Percentiles rank a stretch among this genome's conserved stretches.
Conservation (phyloP, 2,329 filamentous ascomycete genomes). For the Tolypocladium album region DNA sequence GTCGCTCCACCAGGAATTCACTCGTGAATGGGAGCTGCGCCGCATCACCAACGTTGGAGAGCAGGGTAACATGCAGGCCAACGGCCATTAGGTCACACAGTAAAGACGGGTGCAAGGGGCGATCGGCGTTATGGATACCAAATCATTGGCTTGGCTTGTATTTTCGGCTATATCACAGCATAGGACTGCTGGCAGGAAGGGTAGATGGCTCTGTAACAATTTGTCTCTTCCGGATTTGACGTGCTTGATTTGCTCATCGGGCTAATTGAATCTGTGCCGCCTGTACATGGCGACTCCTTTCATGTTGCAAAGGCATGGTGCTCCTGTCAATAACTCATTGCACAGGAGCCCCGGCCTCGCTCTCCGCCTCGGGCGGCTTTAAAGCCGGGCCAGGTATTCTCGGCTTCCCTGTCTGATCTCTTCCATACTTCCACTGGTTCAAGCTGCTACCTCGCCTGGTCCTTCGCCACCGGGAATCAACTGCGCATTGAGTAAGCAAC, state of each 20-base stretch:
- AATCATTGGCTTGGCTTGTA: constrained; percentile 1
- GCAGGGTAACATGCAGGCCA: constrained; percentile 32
- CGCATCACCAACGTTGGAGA: constrained; percentile 68
- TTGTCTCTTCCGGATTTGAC: background rate
- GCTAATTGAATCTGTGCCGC: background rate
- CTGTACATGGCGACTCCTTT: background rate
- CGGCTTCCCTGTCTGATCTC: background rate
- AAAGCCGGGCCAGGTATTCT: background rate
- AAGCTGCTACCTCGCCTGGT: constrained; percentile 24
- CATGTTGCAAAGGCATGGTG: background rate
- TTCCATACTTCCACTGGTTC: background rate
- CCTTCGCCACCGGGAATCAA: constrained; percentile 72
- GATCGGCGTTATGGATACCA: constrained; percentile 13
- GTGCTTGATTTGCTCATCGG: background rate
- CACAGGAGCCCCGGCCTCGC: background rate
- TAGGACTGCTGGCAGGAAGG: background rate
- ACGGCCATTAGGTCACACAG: constrained; percentile 17
- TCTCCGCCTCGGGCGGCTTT: background rate
- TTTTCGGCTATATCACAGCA: constrained; percentile 1
- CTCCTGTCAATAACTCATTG: background rate
- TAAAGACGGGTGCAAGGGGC: constrained; percentile 1
- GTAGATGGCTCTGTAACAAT: background rate
- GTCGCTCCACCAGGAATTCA: constrained; percentile 76
- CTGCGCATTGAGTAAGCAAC: constrained; percentile 27
- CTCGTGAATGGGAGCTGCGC: constrained; percentile 80